Evolutionary conservation across 805 yeast genomes (phyloP).

Genomic region (Teunomyces barrocoloradensis): DNA sequence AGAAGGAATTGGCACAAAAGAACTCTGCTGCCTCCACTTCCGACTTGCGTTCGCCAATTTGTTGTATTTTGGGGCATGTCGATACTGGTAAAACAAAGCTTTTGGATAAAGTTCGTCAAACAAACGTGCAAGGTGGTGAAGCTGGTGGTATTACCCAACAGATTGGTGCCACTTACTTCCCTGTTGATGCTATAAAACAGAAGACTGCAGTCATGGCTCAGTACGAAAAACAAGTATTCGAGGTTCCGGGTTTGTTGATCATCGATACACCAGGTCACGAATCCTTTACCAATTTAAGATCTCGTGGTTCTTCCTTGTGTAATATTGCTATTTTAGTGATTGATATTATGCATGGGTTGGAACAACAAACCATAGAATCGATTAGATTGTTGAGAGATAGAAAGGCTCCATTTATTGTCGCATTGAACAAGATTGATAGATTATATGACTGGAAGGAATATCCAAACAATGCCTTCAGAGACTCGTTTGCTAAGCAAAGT

Average conservation of each 20-base stretch:
- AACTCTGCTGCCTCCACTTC: conserved; percentile 23
- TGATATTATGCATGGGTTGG: conserved; percentile 98
- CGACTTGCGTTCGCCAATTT: conserved; percentile 95
- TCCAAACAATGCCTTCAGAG: conserved; percentile 95
- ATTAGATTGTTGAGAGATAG: conserved; percentile 89
- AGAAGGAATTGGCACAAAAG: conserved; percentile 10
- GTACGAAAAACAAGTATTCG: conserved; percentile 80
- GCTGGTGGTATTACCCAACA: conserved; percentile 99
- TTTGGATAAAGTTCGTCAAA: conserved; percentile 95
- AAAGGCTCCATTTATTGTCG: conserved; percentile 97
- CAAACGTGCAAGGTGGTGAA: conserved; percentile 99
- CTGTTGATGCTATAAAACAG: conserved; percentile 86
- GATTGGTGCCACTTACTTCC: conserved; percentile 99
- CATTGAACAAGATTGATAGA: conserved; percentile 96
- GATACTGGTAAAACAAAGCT: conserved; percentile 99
- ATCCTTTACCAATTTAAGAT: conserved; percentile 94
- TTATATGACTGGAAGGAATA: conserved; percentile 88
- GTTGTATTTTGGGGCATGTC: conserved; percentile 99
- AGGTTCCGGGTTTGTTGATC: conserved; percentile 94
- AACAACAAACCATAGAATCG: conserved; percentile 95
- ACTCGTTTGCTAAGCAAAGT: conserved; percentile 78
- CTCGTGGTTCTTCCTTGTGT: conserved; percentile 98
- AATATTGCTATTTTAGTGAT: conserved; percentile 98
- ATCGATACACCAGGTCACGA: conserved; percentile 99
- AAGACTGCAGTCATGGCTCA: conserved; percentile 90